Base-by-base conservation (phyloP, 1,284 basidiomycete genomes). In the Pseudozyma tsukubaensis region DNA sequence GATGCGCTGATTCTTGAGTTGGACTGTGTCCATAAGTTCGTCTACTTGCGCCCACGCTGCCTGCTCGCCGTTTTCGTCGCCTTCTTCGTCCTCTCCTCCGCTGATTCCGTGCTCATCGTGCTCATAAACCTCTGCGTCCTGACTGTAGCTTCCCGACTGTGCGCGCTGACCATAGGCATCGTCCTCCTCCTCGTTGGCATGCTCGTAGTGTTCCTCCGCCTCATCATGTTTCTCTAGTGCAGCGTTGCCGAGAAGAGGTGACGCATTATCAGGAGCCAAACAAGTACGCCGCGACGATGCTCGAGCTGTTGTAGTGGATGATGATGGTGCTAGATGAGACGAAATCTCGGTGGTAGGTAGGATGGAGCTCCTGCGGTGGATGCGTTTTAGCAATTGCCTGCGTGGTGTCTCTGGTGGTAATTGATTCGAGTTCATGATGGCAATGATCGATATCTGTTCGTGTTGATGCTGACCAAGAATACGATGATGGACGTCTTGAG, bases 311-410 rank as follows among this genome's bases (percentile, higher is more conserved):
- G 65, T 50, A 11, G 60, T 29, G 12, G 57, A 58, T n/a, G 58
- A 32, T 13, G 59, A 53, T 19, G 60, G 29, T 24, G 59, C 39
- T 6, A 59, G 50, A 12, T 69, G 62, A 2, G 57, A 55, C 3
- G 62, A 51, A 18, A 55, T 53, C 16, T 72, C 62, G 40, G 42
- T 58, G 21, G 62, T 49, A 4, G 69, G 68, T 2, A 72, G 69
- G 51, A 69, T 48, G 42, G 74, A 72, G 65, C 65, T 68, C 36
- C 74, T 64, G 12, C 74, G 51, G 36, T 72, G 59, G n/a, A 76
- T 76, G 48, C 74, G 70, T n/a, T 69, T 72, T 50, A 76, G 74
- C 56, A 76, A 60, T 11, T 72, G 69, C 40, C 69, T 70, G 34
- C 67, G 68, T 14, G 74, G 74, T 3, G 71, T 76, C 47, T 76